Evolutionary conservation across 805 yeast genomes (phyloP), one percentile per base, ranked within the genome.

Genomic region (Saccharomycopsis sp.): DNA sequence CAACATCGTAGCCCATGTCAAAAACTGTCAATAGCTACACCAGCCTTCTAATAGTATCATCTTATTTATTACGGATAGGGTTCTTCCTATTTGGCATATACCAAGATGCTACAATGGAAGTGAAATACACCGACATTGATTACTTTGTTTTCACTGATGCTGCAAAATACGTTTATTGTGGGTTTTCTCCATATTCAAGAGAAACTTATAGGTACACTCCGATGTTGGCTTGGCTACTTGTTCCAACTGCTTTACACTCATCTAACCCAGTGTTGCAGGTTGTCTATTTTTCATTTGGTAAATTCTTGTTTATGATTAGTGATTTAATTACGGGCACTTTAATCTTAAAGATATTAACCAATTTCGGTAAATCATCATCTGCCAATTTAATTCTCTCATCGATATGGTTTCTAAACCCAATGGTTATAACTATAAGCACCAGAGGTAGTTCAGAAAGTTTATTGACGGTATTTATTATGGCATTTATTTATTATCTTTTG

Each of bases 151-250:
- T 93, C 60, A 78, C 95, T 2, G 97, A 93, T 66, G 97, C 98
- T 6, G 78, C 97, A 1, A 64, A 68, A 29, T 86, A 74, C 56
- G 84, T 87, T 7, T 68, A 68, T 52, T 8, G 44, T 1, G 71
- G 70, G 1, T 38, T 53, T 21, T 81, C 95, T 0, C 98, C 98
- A 1, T 93, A 85, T 56, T 54, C 60, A 17, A 68, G 98, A 51
- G 96, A 82, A 45, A 93, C 98, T 0, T 93, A 90, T 56, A 66
- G 98, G 38, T 93, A 93, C 57, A 90, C 98, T 0, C 98, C 98
- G 8, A 60, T 93, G 29, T 65, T 93, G 27, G 79, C 96, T 8
- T 87, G 95, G 93, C 50, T 85, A 23, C 63, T 93, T 32, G 59
- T 78, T 1, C 97, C 97, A 1, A 83, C 85, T 23, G 66, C 74